Conservation (phyloP, 2,329 filamentous ascomycete genomes). For the Fusarium sp. region DNA sequence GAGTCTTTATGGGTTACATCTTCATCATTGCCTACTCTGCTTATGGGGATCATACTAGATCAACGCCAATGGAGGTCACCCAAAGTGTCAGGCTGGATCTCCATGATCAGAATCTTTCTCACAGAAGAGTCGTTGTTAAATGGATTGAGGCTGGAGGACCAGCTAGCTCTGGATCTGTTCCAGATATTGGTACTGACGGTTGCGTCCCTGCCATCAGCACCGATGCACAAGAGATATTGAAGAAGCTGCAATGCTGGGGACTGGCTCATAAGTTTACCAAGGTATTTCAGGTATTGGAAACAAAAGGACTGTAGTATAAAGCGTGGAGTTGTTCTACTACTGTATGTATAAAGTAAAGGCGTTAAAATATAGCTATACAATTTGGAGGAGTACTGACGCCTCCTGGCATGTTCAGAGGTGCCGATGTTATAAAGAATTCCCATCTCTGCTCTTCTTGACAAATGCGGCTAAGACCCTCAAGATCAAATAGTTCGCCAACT, state of each 20-base stretch:
- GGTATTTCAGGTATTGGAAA: not conserved
- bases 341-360: accelerated
- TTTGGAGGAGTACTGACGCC: conserved; percentile 2
- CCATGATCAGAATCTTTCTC: not conserved
- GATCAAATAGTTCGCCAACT: not conserved
- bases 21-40: not conserved
- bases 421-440: not conserved
- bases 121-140: not conserved
- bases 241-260: not conserved
- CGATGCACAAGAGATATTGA: not conserved
- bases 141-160: not conserved
- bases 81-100: not conserved
- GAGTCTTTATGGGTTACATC: not conserved
- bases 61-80: not conserved
- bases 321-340: accelerated
- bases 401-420: conserved; percentile 2
- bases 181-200: not conserved
- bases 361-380: conserved; percentile 2
- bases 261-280: not conserved
- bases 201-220: not conserved
- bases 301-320: not conserved
- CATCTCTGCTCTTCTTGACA: not conserved
- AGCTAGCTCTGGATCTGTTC: not conserved
- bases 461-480: not conserved
- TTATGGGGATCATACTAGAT: not conserved